Evolutionary conservation across 1,284 basidiomycete species (phyloP), one percentile per base, ranked within the genome.

Genomic region (Coniferiporia weirii): DNA sequence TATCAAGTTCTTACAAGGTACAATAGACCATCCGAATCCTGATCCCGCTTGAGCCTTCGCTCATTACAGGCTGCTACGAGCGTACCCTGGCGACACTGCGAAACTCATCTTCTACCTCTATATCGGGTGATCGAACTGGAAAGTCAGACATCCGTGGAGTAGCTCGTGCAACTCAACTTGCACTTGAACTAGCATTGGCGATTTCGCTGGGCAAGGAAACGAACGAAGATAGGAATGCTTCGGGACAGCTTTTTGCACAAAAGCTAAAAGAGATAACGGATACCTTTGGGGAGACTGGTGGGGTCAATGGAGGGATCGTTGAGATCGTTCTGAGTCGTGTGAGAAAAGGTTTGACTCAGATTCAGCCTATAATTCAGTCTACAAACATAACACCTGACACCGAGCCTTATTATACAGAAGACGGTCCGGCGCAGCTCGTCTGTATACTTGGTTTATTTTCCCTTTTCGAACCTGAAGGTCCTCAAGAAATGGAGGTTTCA

Each of bases 21-120:
- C 20, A 27, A 12, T 7, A 57, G 56, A 61, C 60, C 17, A 32
- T 57, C 19, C 47, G 43, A 3, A 40, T 57, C 17, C 36, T 61
- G 5, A 48, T 19, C 35, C 44, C 59, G 12, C 59, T 58, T 22
- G 56, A 56, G 15, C 49, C 54, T 2, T 34, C 53, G 6, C 53
- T 60, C 7, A 38, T 60, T 32, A 54, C 55, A 45, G 47, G 38
- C 4, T 60, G 59, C 34, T 60, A 55, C 36, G 32, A 27, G 1
- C 59, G 53, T 15, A n/a, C 54, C 6, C 19, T 60, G 22, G 38
- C 54, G 6, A 22, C 54, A 13, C 45, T 60, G n/a, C 53, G 49
- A 10, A 15, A 47, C 12, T 45, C 22, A 36, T 27, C 27, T 5
- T 17, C 40, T 19, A 12, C 34, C 7, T 12, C 6, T 12, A 15